phyloP scores from a whole-genome alignment of 2,329 filamentous ascomycete species.

The Cercospora sp. region DNA sequence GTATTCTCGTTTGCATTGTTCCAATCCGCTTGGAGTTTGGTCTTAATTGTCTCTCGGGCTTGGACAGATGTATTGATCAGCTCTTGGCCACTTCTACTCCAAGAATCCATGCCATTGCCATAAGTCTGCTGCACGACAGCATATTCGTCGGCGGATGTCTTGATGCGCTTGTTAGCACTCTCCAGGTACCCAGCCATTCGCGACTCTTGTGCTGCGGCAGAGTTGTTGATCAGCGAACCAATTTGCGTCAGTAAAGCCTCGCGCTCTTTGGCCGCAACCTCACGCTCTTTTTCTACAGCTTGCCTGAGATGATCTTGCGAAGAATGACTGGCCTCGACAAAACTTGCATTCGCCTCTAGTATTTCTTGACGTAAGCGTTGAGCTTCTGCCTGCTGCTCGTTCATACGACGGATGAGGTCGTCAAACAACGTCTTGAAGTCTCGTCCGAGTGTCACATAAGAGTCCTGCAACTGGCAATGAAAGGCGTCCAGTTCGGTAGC shows the following conservation, averaged over 20 bases:
- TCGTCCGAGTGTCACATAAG: slow-evolving; percentile 77
- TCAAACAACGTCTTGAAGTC: slow-evolving; percentile 88
- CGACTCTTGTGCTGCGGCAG: slow-evolving; percentile 70
- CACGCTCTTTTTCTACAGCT: slow-evolving; percentile 73
- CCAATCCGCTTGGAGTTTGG: slow-evolving; percentile 84
- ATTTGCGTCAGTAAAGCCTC: slow-evolving; percentile 75
- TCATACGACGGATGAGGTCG: slow-evolving; percentile 71
- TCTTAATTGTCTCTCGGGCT: slow-evolving; percentile 76
- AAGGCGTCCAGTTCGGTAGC: slow-evolving; percentile 82
- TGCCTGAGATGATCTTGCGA: slow-evolving; percentile 68
- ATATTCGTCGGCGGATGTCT: slow-evolving; percentile 55
- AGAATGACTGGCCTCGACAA: slow-evolving; percentile 66
- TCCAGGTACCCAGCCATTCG: slow-evolving; percentile 67
- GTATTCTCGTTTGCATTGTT: slow-evolving; percentile 76
- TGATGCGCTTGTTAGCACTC: slow-evolving; percentile 58
- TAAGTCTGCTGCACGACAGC: slow-evolving; percentile 61
- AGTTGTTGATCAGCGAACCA: slow-evolving; percentile 70
- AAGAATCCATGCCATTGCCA: slow-evolving; percentile 69
- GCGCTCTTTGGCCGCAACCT: slow-evolving; percentile 70
- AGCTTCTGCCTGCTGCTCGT: slow-evolving; percentile 74
- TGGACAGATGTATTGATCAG: slow-evolving; percentile 70
- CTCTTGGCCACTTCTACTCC: slow-evolving; percentile 67
- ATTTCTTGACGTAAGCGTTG: slow-evolving; percentile 72
- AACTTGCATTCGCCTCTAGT: slow-evolving; percentile 65
- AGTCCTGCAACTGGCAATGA: slow-evolving; percentile 78